Evolutionary conservation across 2,329 filamentous ascomycete genomes (phyloP).

Genomic region (Trichophyton simii): DNA sequence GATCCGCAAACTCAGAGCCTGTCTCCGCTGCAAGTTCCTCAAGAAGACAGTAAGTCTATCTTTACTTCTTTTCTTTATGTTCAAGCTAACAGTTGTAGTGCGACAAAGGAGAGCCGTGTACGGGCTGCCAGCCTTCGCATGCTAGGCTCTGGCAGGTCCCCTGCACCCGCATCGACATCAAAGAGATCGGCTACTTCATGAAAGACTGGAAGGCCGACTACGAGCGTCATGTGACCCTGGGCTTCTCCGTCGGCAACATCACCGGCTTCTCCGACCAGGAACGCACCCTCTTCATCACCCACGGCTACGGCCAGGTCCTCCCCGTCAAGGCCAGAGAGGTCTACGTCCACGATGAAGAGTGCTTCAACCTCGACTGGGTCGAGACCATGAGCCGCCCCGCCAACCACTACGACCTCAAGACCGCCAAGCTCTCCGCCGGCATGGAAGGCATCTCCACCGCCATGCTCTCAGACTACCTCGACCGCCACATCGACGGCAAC

Average conservation of each 20-base stretch:
- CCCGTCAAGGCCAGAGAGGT: conserved; percentile 91
- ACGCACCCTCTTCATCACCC: conserved; percentile 76
- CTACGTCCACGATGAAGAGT: conserved; percentile 80
- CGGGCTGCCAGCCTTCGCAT: conserved; percentile 88
- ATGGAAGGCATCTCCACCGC: conserved; percentile 73
- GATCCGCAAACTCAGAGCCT: conserved; percentile 87
- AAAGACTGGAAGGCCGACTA: conserved; percentile 99
- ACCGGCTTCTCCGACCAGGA: conserved; percentile 61
- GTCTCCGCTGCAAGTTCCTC: conserved; percentile 91
- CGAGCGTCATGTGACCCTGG: conserved; percentile 73
- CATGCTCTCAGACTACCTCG: conserved; percentile 79
- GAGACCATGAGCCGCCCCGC: conserved; percentile 67
- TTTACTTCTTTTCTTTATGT: not conserved
- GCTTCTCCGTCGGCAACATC: conserved; percentile 87
- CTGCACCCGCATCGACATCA: conserved; percentile 96
- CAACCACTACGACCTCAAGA: conserved; percentile 72
- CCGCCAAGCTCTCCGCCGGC: conserved; percentile 77
- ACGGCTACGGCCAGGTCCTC: conserved; percentile 86
- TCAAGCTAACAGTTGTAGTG: conserved; percentile 40
- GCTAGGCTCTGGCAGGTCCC: conserved; percentile 94
- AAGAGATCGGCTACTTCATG: conserved; percentile 97
- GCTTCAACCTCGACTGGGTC: conserved; percentile 88
- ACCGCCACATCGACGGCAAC: conserved; percentile 86
- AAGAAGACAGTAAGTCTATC: conserved; percentile 62
- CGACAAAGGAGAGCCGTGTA: conserved; percentile 92